Percentiles rank a stretch among this genome's conserved stretches.
Conservation (phyloP, 2,329 filamentous ascomycete species). For the Pseudopyrenochaeta lycopersici region DNA sequence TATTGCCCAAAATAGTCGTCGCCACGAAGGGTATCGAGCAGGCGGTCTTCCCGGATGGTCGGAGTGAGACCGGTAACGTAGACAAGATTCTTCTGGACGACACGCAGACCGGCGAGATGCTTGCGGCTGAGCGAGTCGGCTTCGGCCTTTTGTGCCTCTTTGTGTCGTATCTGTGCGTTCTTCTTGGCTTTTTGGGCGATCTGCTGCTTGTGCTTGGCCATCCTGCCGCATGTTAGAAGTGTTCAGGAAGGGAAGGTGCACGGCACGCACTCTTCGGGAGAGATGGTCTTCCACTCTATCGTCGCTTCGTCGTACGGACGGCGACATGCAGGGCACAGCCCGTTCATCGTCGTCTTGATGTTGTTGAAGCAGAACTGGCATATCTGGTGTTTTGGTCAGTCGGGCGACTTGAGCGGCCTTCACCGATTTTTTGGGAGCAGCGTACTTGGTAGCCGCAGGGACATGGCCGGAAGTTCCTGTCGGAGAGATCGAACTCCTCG, state of each 20-base stretch:
- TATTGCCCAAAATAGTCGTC: conserved; percentile 98
- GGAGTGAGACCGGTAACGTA: conserved; percentile 96
- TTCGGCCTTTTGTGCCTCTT: conserved; percentile 95
- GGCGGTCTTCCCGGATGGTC: conserved; percentile 88
- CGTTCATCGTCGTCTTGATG: conserved; percentile 97
- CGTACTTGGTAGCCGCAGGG: conserved; percentile 96
- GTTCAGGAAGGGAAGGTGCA: conserved; percentile 18
- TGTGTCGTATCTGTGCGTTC: conserved; percentile 87
- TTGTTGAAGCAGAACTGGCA: conserved; percentile 99
- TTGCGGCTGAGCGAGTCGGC: conserved; percentile 95
- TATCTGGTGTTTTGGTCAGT: conserved; percentile 64
- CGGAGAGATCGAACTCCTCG: conserved; percentile 97
- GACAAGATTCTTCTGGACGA: conserved; percentile 98
- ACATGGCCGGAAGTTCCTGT: conserved; percentile 96
- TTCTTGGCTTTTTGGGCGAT: conserved; percentile 88
- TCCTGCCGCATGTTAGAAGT: conserved; percentile 57
- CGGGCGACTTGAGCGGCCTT: conserved; percentile 15
- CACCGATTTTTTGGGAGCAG: conserved; percentile 25
- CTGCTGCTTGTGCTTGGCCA: conserved; percentile 78
- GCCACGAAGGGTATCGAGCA: conserved; percentile 88
- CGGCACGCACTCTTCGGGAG: conserved; percentile 84
- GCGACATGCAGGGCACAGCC: conserved; percentile 95
- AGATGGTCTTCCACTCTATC: conserved; percentile 96
- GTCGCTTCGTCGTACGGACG: conserved; percentile 96
- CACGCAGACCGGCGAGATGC: conserved; percentile 91